These are phyloP conservation scores for Metarhizium robertsii DNA, from an alignment of 2,329 filamentous ascomycete genomes.

Conservation along the genomic window DNA sequence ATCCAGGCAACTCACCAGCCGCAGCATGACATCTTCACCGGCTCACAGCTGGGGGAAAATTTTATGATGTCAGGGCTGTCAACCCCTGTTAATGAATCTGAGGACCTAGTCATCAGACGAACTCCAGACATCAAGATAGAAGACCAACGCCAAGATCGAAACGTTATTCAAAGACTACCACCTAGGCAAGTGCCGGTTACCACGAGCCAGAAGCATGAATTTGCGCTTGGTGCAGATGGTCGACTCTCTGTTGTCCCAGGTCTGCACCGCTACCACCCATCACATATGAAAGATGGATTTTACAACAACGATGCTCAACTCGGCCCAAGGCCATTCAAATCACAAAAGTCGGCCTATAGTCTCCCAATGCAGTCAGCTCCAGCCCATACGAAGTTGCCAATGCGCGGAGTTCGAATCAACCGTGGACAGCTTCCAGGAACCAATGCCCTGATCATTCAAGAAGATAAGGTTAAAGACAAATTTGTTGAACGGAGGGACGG, in stretches of 20 bases:
- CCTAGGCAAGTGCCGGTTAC: constrained; percentile 1
- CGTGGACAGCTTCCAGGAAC: constrained; percentile 2
- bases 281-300: constrained; percentile 25
- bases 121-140: constrained; percentile 5
- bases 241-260: constrained; percentile 23
- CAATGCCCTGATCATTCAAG: not conserved
- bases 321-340: constrained; percentile 9
- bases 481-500: constrained; percentile 10
- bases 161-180: not conserved
- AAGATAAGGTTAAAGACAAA: not conserved
- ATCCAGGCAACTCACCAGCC: not conserved
- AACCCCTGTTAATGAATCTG: constrained; percentile 24
- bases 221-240: constrained; percentile 3
- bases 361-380: constrained; percentile 11
- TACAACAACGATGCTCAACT: constrained; percentile 13
- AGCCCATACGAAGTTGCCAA: constrained; percentile 25
- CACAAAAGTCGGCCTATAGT: constrained; percentile 9
- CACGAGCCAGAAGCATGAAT: constrained; percentile 2
- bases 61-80: constrained; percentile 30
- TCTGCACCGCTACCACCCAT: constrained; percentile 13
- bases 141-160: not conserved
- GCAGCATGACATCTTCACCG: constrained; percentile 22
- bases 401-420: constrained; percentile 20
- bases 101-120: constrained; percentile 5
- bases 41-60: constrained; percentile 28